These are phyloP conservation scores for Penicillium brevicompactum DNA, from an alignment of 2,329 filamentous ascomycete genomes.

Conservation along the genomic window DNA sequence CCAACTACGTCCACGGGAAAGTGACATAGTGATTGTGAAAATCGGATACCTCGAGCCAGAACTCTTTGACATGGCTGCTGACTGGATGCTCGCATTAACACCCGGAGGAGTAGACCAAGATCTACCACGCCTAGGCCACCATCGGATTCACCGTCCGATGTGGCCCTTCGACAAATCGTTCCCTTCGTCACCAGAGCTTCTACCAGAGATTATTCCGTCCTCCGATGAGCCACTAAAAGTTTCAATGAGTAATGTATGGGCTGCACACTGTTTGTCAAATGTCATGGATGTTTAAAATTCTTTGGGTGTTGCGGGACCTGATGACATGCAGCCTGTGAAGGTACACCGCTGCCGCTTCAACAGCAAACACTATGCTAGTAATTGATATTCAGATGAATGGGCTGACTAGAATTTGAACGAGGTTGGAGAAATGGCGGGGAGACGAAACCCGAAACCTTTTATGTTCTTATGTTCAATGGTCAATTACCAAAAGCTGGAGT, in stretches of 20 bases:
- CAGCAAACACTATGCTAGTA: too few species aligned
- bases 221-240: conserved; percentile 25
- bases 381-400: too few species aligned
- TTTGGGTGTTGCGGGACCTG: neutral
- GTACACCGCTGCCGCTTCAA: too few species aligned
- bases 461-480: too few species aligned
- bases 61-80: conserved; percentile 55
- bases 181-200: conserved; percentile 36
- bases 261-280: neutral
- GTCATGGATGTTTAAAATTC: neutral
- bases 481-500: too few species aligned
- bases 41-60: conserved; percentile 60
- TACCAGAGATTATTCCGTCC: conserved; percentile 39
- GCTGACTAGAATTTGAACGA: too few species aligned
- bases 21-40: conserved; percentile 58
- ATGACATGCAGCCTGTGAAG: too few species aligned
- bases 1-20: conserved; percentile 47
- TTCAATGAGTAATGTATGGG: neutral
- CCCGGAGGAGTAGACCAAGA: conserved; percentile 59
- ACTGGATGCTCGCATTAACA: conserved; percentile 58
- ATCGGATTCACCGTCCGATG: conserved; percentile 53
- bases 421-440: too few species aligned
- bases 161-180: conserved; percentile 49
- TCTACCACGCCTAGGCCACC: conserved; percentile 51
- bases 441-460: too few species aligned